Evolutionary conservation across 2,329 filamentous ascomycete species (phyloP).

Genomic region (Colletotrichum sp.): DNA sequence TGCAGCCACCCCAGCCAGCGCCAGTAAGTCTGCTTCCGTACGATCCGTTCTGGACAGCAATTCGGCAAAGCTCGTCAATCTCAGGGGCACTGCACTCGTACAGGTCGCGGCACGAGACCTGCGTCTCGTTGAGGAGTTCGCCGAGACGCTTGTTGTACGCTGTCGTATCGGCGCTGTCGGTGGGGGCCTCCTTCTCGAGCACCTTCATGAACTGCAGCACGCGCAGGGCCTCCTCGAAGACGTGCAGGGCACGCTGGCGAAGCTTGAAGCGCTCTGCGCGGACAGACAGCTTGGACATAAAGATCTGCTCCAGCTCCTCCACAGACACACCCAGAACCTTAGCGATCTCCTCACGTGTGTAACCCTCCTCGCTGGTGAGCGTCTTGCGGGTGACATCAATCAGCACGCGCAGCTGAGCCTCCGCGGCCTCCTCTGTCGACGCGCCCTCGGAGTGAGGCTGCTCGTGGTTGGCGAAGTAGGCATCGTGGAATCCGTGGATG

Average conservation of each 20-base stretch:
- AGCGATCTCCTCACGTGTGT: slow-evolving; percentile 87
- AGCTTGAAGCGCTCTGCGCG: slow-evolving; percentile 88
- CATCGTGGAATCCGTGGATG: slow-evolving; percentile 85
- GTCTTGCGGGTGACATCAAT: slow-evolving; percentile 72
- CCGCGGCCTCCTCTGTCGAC: slow-evolving; percentile 26
- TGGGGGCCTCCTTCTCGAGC: slow-evolving; percentile 60
- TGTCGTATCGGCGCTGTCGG: slow-evolving; percentile 53
- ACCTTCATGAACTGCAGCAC: slow-evolving; percentile 84
- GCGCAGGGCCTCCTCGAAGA: slow-evolving; percentile 86
- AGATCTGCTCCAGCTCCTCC: slow-evolving; percentile 75
- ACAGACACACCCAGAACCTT: slow-evolving; percentile 72
- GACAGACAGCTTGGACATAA: slow-evolving; percentile 88
- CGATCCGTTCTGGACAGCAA: slow-evolving; percentile 79
- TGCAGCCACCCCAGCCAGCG: slow-evolving; percentile 96
- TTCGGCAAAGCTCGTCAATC: slow-evolving; percentile 85
- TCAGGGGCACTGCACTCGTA: slow-evolving; percentile 95
- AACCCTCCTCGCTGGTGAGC: slow-evolving; percentile 81
- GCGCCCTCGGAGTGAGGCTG: slow-evolving; percentile 35
- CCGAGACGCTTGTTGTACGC: slow-evolving; percentile 74
- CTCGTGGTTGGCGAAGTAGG: slow-evolving; percentile 69
- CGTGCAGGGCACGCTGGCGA: slow-evolving; percentile 86
- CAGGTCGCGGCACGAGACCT: slow-evolving; percentile 82
- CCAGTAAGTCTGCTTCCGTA: slow-evolving; percentile 89
- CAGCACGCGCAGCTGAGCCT: slow-evolving; percentile 76
- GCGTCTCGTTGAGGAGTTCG: slow-evolving; percentile 85